These are phyloP conservation scores for Calonectria honghensis DNA, from an alignment of 2,329 filamentous ascomycete genomes.

Conservation along the genomic window DNA sequence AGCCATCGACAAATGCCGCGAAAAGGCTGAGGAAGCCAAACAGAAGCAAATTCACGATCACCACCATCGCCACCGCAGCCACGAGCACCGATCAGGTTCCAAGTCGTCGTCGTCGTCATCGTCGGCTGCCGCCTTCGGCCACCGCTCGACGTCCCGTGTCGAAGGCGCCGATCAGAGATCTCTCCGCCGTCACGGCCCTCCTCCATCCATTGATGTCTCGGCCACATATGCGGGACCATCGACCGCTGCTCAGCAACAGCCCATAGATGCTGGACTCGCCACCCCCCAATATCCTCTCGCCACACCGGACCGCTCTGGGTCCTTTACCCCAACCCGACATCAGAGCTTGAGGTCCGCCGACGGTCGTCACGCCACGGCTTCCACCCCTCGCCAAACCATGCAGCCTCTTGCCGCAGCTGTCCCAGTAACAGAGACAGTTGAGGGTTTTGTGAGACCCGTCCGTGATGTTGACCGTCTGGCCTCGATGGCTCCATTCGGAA, in stretches of 20 bases:
- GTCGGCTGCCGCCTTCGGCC: slow-evolving; percentile 65
- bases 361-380: slow-evolving; percentile 68
- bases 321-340: slow-evolving; percentile 63
- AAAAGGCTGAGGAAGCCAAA: slow-evolving; percentile 89
- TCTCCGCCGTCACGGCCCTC: slow-evolving; percentile 86
- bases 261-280: slow-evolving; percentile 50
- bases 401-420: slow-evolving; percentile 82
- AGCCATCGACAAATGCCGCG: slow-evolving; percentile 92
- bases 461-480: slow-evolving; percentile 88
- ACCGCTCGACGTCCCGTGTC: slow-evolving; percentile 69
- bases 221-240: slow-evolving; percentile 64
- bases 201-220: slow-evolving; percentile 79
- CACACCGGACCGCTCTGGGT: slow-evolving; percentile 50
- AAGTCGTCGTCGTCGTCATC: slow-evolving; percentile 65
- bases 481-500: slow-evolving; percentile 84
- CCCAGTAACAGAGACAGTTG: slow-evolving; percentile 80
- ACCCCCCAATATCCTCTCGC: slow-evolving; percentile 50
- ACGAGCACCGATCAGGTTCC: slow-evolving; percentile 68
- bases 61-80: slow-evolving; percentile 69
- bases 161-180: slow-evolving; percentile 76
- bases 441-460: slow-evolving; percentile 86
- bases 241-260: slow-evolving; percentile 52
- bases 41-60: slow-evolving; percentile 77
- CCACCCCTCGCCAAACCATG: slow-evolving; percentile 66
- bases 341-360: slow-evolving; percentile 73